Base-by-base conservation (phyloP, 345 rosid genomes). In the Kernera saxatilis region DNA sequence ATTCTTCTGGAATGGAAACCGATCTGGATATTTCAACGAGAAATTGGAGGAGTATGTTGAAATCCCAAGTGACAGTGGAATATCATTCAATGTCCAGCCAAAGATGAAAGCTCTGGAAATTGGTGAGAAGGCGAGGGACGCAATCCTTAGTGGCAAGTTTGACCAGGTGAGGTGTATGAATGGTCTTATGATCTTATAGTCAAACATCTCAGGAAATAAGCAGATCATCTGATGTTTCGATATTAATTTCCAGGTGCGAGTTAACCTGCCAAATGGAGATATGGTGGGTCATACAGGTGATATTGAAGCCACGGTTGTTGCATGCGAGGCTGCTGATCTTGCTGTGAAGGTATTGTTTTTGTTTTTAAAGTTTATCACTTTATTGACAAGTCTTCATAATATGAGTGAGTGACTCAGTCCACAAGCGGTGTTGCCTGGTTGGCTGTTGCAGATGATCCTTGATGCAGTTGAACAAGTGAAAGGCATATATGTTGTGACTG, bases 241-340 rank as follows among this genome's bases (percentile, higher is more conserved):
- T 62, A 8, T 43, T 50, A 15, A 40, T 61, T 71, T 70, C 33
- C 62, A 93, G 98, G 86, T 94, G 23, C 86, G 97, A 57, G 97
- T 92, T 61, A 94, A 94, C 82, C 32, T 92, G 18, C 97, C 98
- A 68, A 94, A 92, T 69, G 44, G 96, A 57, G 98, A 94, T 83
- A 91, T 91, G 99, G 99, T 94, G 57, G 99, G 99, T 70, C 99
- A 94, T 45, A 94, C 98, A 0, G 98, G 99, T 78, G 98, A 94
- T 54, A 84, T 94, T 41, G 78, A 83, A 62, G 98, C 97, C 14
- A 94, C 93, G 0, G 67, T 86, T 30, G 92, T 92, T 46, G 97
- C 86, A 2, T 95, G 99, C 82, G 88, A 92, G 82, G 96, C 84
- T 76, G 93, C 97, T 46, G 98, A 95, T 76, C 85, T 77, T 4